Percentiles rank a stretch among this genome's conserved stretches.
phyloP scores from a whole-genome alignment of 2,329 filamentous ascomycete genomes.

The Microdochium paspali region DNA sequence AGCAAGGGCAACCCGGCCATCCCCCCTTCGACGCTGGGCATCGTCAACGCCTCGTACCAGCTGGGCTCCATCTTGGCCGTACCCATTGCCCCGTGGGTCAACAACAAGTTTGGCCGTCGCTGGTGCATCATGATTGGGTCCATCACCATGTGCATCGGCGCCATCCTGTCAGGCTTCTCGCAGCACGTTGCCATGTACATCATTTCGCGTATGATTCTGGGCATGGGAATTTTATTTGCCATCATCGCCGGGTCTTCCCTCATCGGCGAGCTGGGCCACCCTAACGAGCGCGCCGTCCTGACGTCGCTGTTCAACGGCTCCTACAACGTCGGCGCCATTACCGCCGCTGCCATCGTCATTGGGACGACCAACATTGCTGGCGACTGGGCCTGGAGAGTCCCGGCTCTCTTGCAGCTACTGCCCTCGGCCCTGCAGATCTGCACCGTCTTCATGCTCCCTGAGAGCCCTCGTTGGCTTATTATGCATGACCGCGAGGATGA shows the following conservation, averaged over 20 bases:
- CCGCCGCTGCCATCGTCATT: slow-evolving; percentile 39
- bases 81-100: not conserved
- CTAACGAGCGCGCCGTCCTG: slow-evolving; percentile 49
- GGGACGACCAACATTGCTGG: slow-evolving; percentile 30
- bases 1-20: not conserved
- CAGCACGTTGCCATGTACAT: slow-evolving; percentile 43
- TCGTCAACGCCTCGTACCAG: slow-evolving; percentile 48
- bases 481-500: slow-evolving; percentile 38
- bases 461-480: slow-evolving; percentile 50
- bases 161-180: slow-evolving; percentile 43
- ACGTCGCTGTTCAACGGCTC: slow-evolving; percentile 51
- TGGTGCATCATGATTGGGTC: slow-evolving; percentile 38
- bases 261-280: slow-evolving; percentile 51
- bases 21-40: slow-evolving; percentile 41
- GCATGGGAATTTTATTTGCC: slow-evolving; percentile 50
- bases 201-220: slow-evolving; percentile 48
- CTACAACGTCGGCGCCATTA: slow-evolving; percentile 42
- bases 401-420: slow-evolving; percentile 34
- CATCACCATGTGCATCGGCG: slow-evolving; percentile 43
- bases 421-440: slow-evolving; percentile 30
- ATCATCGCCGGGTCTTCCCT: slow-evolving; percentile 49
- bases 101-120: slow-evolving; percentile 41
- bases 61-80: slow-evolving; percentile 46
- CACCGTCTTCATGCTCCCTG: slow-evolving; percentile 39
- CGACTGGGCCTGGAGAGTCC: slow-evolving; percentile 33